Percentiles rank a stretch among this genome's conserved stretches.
Evolutionary conservation across 2,329 filamentous ascomycete genomes (phyloP).

Genomic region (Aspergillus flavus): DNA sequence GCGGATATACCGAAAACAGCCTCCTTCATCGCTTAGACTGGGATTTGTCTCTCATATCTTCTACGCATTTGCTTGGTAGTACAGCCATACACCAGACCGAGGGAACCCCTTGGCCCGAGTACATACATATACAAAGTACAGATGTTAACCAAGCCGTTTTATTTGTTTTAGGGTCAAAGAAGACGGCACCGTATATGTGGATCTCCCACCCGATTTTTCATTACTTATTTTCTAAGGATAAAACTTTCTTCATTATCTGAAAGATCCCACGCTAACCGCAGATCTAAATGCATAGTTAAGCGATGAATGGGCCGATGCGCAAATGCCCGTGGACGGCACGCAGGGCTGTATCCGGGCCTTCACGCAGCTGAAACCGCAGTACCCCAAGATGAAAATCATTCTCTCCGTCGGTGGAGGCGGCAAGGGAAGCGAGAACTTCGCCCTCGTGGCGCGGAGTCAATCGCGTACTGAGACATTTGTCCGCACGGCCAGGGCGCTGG

Average conservation of each 20-base stretch:
- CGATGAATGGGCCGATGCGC: slow-evolving; percentile 76
- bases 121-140: slow-evolving; percentile 16
- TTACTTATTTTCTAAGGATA: slow-evolving; percentile 18
- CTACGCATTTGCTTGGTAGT: slow-evolving; percentile 73
- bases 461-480: slow-evolving; percentile 70
- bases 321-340: slow-evolving; percentile 71
- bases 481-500: slow-evolving; percentile 65
- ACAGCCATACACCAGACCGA: slow-evolving; percentile 23
- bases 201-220: slow-evolving; percentile 35
- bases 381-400: slow-evolving; percentile 72
- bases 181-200: slow-evolving; percentile 75
- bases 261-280: slow-evolving; percentile 4
- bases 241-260: neutral
- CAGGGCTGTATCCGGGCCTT: slow-evolving; percentile 73
- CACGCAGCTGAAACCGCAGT: slow-evolving; percentile 69
- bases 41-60: slow-evolving; percentile 79
- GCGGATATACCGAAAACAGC: slow-evolving; percentile 71
- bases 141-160: slow-evolving; percentile 27
- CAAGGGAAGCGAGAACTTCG: slow-evolving; percentile 67
- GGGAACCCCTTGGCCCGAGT: slow-evolving; percentile 5
- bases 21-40: slow-evolving; percentile 73
- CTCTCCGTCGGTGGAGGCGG: slow-evolving; percentile 73
- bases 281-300: slow-evolving; percentile 59
- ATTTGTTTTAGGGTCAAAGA: slow-evolving; percentile 59
- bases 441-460: slow-evolving; percentile 65